These are phyloP conservation scores for Fereydounia khargensis DNA, from an alignment of 1,284 basidiomycete species.

Conservation along the genomic window DNA sequence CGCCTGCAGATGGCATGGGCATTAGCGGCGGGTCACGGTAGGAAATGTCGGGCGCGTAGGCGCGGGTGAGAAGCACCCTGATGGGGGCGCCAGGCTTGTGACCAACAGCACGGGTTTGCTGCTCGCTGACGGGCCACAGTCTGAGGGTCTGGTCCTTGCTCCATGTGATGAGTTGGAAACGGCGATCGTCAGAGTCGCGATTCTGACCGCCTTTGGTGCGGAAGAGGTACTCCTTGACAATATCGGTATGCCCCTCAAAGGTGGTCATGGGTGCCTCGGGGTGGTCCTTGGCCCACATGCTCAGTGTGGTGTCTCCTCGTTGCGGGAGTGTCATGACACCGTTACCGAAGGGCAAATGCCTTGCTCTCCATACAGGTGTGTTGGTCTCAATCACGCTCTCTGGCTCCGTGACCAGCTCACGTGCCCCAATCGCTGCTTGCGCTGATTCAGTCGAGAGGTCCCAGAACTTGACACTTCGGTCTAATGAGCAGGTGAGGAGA, in stretches of 20 bases:
- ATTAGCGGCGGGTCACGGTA: slow-evolving; percentile 34
- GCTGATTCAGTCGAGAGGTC: slow-evolving; percentile 32
- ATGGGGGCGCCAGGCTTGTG: slow-evolving; percentile 62
- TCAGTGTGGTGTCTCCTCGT: slow-evolving; percentile 76
- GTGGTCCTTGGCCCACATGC: slow-evolving; percentile 72
- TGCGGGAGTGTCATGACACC: slow-evolving; percentile 89
- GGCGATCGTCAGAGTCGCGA: slow-evolving; percentile 39
- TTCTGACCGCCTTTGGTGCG: slow-evolving; percentile 65
- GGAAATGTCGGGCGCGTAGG: slow-evolving; percentile 48
- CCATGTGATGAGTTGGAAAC: slow-evolving; percentile 77
- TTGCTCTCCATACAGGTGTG: slow-evolving; percentile 91
- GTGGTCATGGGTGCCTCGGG: slow-evolving; percentile 66
- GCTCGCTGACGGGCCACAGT: slow-evolving; percentile 81
- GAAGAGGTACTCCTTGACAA: slow-evolving; percentile 99
- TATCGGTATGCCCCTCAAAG: slow-evolving; percentile 86
- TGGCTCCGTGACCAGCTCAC: slow-evolving; percentile 48
- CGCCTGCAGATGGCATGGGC: too few relatives aligned
- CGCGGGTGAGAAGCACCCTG: slow-evolving; percentile 61
- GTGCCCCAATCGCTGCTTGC: slow-evolving; percentile 39
- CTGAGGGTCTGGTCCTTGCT: slow-evolving; percentile 88
- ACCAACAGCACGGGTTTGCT: slow-evolving; percentile 63
- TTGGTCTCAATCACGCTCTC: slow-evolving; percentile 67
- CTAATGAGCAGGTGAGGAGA: slow-evolving; percentile 55
- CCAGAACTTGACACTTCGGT: slow-evolving; percentile 55
- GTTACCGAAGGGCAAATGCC: slow-evolving; percentile 85